Evolutionary conservation across 495 filamentous ascomycete genomes (phyloP), one percentile per base, ranked within the genome.

Genomic region (Penicillium odoratum): DNA sequence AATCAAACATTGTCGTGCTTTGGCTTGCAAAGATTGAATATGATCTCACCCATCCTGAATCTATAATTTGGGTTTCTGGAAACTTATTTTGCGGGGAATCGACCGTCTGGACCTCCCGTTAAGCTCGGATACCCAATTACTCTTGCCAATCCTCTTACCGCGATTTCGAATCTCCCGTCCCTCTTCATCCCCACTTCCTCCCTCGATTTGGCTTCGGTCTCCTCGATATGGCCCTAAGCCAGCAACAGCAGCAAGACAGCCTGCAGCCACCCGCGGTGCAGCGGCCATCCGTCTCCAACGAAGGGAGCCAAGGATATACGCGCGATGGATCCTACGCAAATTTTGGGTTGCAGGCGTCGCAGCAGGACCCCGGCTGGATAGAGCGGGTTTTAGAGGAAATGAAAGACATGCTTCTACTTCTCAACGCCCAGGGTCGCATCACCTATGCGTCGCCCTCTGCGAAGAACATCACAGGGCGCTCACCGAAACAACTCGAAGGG

Each of bases 321-420:
- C 56, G 65, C 47, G 61, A 67, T 4, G 70, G 55, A 11, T 58
- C 63, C 1, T 31, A 71, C 81, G 56, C 53, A 18, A 25, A 80
- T 45, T 84, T 81, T 70, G 79, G 76, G 28, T 67, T 77, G 54
- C 81, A 82, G 52, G 72, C 73, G 44, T 64, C 71, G 34, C 65
- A 74, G 44, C 74, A 74, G 36, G 75, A 92, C 54, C 83, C 86
- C 51, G 93, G 93, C 63, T 98, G 94, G 94, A 86, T 90, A 5
- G 88, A 92, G 64, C 86, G 89, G 42, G 88, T 97, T 4, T 77
- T 98, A 16, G 89, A 92, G 64, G 94, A 97, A 74, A 79, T 98
- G 62, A 88, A 88, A 62, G 94, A 97, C 69, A 84, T 97, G 60
- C 71, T 96, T 29, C 86, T 97, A 58, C 89, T 98, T 40, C 82